phyloP scores from a whole-genome alignment of 805 yeast species.

The Candida pini region DNA sequence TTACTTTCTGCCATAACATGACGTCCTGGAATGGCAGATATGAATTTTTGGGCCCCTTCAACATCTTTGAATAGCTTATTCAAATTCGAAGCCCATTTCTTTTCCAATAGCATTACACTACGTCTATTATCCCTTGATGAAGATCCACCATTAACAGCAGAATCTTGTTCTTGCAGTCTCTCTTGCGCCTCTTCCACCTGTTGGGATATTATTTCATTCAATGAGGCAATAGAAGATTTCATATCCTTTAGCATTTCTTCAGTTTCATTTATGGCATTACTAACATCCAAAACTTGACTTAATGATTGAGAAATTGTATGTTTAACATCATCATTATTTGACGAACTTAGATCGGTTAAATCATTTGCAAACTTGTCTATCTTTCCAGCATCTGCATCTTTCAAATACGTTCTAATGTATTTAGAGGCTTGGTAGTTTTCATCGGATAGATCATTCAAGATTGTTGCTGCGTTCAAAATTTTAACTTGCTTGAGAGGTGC shows the following conservation, averaged over 20 bases:
- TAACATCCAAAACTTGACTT: conserved; percentile 52
- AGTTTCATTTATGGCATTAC: conserved; percentile 56
- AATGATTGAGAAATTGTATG: conserved; percentile 56
- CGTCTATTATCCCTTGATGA: conserved; percentile 50
- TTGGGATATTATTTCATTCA: conserved; percentile 52
- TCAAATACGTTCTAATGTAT: conserved; percentile 45
- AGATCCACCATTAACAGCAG: conserved; percentile 13
- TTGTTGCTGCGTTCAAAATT: conserved; percentile 18
- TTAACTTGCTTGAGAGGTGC: neutral
- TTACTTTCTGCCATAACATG: conserved; percentile 76
- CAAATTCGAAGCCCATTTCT: conserved; percentile 75
- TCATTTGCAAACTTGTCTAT: conserved; percentile 64
- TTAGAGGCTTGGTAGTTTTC: conserved; percentile 41
- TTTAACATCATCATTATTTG: conserved; percentile 54
- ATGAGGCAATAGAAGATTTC: conserved; percentile 52
- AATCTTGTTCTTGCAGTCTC: conserved; percentile 1
- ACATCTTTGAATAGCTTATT: conserved; percentile 70
- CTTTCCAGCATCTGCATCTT: conserved; percentile 64
- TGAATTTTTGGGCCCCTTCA: conserved; percentile 82
- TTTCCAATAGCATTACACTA: conserved; percentile 66
- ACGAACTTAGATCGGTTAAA: conserved; percentile 40
- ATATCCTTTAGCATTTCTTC: conserved; percentile 58
- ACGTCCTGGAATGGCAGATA: conserved; percentile 72
- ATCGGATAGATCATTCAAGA: conserved; percentile 32
- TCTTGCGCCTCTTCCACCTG: conserved; percentile 27